Percentiles rank a stretch among this genome's conserved stretches.
These are phyloP conservation scores for Taxawa tesnikishii DNA, from an alignment of 2,329 filamentous ascomycete species.

Conservation along the genomic window DNA sequence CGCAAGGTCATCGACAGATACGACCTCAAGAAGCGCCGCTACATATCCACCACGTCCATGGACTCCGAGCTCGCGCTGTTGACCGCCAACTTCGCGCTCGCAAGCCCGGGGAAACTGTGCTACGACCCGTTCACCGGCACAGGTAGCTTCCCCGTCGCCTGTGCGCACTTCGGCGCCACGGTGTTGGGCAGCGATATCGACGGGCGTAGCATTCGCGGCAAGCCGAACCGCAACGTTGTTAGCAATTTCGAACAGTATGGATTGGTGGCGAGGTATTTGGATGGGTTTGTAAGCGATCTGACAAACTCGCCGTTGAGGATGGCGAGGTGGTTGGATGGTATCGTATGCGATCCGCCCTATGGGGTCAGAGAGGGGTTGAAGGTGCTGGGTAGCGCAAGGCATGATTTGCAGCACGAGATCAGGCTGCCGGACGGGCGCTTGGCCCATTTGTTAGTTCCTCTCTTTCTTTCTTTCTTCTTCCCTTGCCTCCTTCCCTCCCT, in stretches of 20 bases:
- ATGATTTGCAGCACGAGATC: constrained; percentile 31
- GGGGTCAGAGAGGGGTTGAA: constrained; percentile 85
- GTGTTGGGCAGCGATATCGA: constrained; percentile 89
- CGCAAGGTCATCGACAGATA: constrained; percentile 60
- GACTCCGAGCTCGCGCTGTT: constrained; percentile 85
- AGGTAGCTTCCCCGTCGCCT: constrained; percentile 82
- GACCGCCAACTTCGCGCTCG: constrained; percentile 81
- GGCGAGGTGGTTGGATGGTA: constrained; percentile 63
- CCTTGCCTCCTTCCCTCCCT: no score
- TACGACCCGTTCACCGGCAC: constrained; percentile 96
- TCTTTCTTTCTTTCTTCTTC: no score
- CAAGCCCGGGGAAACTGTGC: constrained; percentile 70
- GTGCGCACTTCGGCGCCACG: constrained; percentile 76
- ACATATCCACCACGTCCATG: constrained; percentile 96
- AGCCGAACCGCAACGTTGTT: constrained; percentile 37
- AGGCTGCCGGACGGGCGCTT: constrained; percentile 57
- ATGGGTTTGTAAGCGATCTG: constrained; percentile 30
- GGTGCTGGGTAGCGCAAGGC: constrained; percentile 67
- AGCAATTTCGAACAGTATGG: constrained; percentile 78
- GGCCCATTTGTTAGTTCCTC: constrained; percentile 56
- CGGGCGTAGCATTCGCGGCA: constrained; percentile 72
- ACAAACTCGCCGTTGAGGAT: constrained; percentile 21
- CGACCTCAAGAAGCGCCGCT: constrained; percentile 83
- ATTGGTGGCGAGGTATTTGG: constrained; percentile 44
- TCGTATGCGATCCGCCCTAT: constrained; percentile 92